phyloP scores from a whole-genome alignment of 2,329 filamentous ascomycete species.

The Aspergillus fumigatus region DNA sequence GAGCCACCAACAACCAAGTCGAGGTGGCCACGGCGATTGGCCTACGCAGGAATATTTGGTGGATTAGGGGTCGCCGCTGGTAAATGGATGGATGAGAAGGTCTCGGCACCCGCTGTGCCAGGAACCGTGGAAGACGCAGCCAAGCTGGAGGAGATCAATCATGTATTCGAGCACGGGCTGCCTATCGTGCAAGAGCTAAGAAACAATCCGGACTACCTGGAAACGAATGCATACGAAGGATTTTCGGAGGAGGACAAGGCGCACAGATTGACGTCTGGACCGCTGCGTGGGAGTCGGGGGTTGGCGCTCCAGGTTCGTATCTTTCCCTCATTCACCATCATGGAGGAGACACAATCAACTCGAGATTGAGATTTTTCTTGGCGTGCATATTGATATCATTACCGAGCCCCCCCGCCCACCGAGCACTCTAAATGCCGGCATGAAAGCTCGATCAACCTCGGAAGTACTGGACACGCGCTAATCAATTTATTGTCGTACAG shows the following conservation, averaged over 20 bases:
- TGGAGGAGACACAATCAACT: background rate
- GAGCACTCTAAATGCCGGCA: constrained; percentile 1
- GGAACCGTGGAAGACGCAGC: constrained; percentile 32
- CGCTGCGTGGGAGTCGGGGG: constrained; percentile 37
- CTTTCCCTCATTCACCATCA: constrained; percentile 6
- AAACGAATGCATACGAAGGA: constrained; percentile 35
- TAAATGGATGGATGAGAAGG: constrained; percentile 19
- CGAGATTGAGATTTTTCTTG: background rate
- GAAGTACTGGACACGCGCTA: constrained; percentile 11
- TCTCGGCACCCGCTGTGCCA: constrained; percentile 25
- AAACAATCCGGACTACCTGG: constrained; percentile 35
- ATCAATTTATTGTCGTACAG: constrained; percentile 40
- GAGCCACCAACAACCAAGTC: constrained; percentile 16
- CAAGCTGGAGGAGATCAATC: constrained; percentile 26
- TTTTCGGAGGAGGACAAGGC: constrained; percentile 32
- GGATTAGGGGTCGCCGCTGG: constrained; percentile 25
- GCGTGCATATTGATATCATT: background rate
- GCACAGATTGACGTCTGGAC: constrained; percentile 35
- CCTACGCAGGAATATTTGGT: constrained; percentile 34
- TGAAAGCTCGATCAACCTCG: constrained; percentile 16
- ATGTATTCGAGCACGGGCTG: constrained; percentile 28
- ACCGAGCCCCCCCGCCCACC: background rate
- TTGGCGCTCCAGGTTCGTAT: constrained; percentile 38
- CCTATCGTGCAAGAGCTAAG: constrained; percentile 37
- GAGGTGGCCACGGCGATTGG: constrained; percentile 32